Evolutionary conservation across 1,284 basidiomycete species (phyloP).

Genomic region (Chalciporus sp.): DNA sequence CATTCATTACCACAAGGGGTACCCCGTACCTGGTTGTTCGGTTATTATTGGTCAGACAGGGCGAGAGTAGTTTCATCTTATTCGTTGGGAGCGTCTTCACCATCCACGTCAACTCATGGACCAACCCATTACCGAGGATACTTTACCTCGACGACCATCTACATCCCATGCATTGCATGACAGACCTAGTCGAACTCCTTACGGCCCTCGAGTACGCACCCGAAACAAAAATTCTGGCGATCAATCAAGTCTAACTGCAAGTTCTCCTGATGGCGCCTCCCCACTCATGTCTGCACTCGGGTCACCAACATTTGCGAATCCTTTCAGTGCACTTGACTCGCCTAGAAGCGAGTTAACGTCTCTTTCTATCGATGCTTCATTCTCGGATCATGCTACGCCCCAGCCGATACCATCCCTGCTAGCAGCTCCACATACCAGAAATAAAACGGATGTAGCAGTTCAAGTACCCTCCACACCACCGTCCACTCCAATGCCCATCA

Average conservation of each 20-base stretch:
- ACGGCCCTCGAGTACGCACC: slow-evolving; percentile 24
- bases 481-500: slow-evolving; percentile 4
- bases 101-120: not conserved
- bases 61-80: not conserved
- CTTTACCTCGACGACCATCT: slow-evolving; percentile 10
- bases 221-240: slow-evolving; percentile 19
- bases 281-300: slow-evolving; percentile 2
- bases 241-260: not conserved
- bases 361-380: slow-evolving; percentile 6
- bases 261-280: slow-evolving; percentile 9
- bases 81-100: too few relatives aligned
- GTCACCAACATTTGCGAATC: slow-evolving; percentile 5
- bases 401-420: not conserved
- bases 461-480: slow-evolving; percentile 9
- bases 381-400: not conserved
- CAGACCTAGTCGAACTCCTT: slow-evolving; percentile 25
- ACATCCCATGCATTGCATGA: slow-evolving; percentile 18
- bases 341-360: slow-evolving; percentile 5
- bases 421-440: not conserved
- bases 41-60: not conserved
- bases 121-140: not conserved
- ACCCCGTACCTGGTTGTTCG: not conserved
- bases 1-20: not conserved
- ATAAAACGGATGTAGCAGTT: slow-evolving; percentile 12
- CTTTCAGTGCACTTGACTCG: slow-evolving; percentile 5